Conservation (phyloP, 495 filamentous ascomycete genomes). For the Penicillium riverlandense region DNA sequence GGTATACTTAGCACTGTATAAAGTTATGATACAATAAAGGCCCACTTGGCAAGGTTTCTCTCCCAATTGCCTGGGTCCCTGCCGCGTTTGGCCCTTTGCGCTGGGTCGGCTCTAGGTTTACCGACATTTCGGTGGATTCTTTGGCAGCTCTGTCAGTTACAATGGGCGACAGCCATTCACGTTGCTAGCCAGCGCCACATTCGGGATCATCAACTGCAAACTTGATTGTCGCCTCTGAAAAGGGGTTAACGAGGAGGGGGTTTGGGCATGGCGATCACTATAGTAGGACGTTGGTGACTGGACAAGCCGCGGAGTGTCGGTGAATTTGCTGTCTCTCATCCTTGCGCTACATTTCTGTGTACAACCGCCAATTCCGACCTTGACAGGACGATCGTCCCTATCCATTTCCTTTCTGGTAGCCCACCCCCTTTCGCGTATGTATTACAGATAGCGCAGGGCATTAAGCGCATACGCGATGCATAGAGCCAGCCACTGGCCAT, state of each 20-base stretch:
- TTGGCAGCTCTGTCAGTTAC: neutral
- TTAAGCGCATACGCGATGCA: no score
- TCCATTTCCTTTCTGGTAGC: conserved; percentile 1
- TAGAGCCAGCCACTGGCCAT: neutral
- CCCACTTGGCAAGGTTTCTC: conserved; percentile 17
- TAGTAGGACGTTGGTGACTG: conserved; percentile 4
- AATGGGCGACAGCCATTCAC: neutral
- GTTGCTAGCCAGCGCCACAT: no score
- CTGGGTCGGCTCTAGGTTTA: conserved; percentile 19
- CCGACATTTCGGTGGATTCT: conserved; percentile 18
- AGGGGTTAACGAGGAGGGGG: no score
- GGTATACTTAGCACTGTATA: conserved; percentile 2
- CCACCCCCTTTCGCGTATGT: neutral
- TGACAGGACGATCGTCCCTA: conserved; percentile 14
- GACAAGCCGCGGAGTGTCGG: conserved; percentile 18
- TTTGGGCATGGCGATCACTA: no score
- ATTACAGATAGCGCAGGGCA: no score
- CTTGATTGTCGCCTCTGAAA: no score
- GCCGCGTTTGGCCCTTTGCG: conserved; percentile 11
- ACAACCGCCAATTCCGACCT: neutral
- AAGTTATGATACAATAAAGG: conserved; percentile 10
- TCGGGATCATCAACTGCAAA: no score
- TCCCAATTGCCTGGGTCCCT: conserved; percentile 13
- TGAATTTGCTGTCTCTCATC: conserved; percentile 12
- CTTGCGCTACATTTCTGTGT: no score